phyloP scores from a whole-genome alignment of 306 rosid genomes.

The Sesbania bispinosa region DNA sequence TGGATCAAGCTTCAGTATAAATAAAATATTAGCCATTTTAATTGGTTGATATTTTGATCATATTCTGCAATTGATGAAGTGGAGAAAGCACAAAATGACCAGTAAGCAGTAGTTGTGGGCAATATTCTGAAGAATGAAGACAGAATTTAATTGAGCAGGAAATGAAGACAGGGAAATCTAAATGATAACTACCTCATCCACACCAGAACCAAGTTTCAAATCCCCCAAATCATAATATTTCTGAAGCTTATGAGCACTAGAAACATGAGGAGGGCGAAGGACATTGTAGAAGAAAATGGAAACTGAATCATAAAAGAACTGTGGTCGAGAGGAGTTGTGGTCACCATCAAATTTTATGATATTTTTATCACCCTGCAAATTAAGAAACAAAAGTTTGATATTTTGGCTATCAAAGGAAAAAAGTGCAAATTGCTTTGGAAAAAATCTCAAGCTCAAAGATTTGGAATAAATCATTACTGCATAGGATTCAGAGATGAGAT shows the following conservation, averaged over 20 bases:
- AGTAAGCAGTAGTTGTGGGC: neutral
- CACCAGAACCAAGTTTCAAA: constrained; percentile 75
- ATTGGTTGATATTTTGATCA: neutral
- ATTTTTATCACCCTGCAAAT: constrained; percentile 84
- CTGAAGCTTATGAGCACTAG: constrained; percentile 73
- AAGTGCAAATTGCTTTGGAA: neutral
- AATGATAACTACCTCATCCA: constrained; percentile 69
- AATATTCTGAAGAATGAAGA: neutral
- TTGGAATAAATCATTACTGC: constrained; percentile 48
- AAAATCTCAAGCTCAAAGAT: constrained; percentile 18
- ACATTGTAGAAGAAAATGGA: constrained; percentile 95
- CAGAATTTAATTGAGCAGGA: neutral
- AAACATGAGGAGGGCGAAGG: constrained; percentile 75
- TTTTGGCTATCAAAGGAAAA: neutral
- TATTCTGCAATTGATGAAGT: neutral
- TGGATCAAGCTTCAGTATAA: neutral
- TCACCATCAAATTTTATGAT: constrained; percentile 89
- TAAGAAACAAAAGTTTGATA: constrained; percentile 20
- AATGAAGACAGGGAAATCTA: constrained; percentile 14
- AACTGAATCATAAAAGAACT: constrained; percentile 92
- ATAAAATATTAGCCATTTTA: neutral
- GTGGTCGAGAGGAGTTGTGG: constrained; percentile 95
- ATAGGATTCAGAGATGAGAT: constrained; percentile 66
- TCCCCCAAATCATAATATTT: constrained; percentile 89
- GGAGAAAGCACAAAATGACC: neutral